Evolutionary conservation across 2,329 filamentous ascomycete genomes (phyloP).

Genomic region (Xylariomycetidae sp.): DNA sequence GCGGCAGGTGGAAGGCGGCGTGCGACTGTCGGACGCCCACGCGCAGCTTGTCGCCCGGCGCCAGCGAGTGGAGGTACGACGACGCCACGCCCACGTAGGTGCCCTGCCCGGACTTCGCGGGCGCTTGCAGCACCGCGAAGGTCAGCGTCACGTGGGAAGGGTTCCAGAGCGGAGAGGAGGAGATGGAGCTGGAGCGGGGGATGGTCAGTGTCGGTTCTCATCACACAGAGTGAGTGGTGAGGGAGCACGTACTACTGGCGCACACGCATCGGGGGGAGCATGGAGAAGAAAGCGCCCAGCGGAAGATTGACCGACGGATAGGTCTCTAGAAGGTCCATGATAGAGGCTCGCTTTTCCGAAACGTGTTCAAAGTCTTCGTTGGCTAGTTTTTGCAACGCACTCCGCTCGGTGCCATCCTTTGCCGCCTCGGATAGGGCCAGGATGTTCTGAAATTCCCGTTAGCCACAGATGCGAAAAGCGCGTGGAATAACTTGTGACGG

Average conservation of each 20-base stretch:
- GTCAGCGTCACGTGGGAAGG: slow-evolving; percentile 56
- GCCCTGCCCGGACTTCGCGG: slow-evolving; percentile 44
- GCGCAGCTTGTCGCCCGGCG: slow-evolving; percentile 33
- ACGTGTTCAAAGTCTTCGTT: slow-evolving; percentile 41
- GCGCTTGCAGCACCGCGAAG: slow-evolving; percentile 57
- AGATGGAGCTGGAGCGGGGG: slow-evolving; percentile 66
- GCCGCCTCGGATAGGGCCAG: slow-evolving; percentile 25
- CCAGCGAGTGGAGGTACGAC: slow-evolving; percentile 49
- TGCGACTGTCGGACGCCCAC: slow-evolving; percentile 31
- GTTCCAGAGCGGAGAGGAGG: slow-evolving; percentile 62
- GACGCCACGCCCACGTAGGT: slow-evolving; percentile 55
- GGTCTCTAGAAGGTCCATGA: slow-evolving; percentile 64
- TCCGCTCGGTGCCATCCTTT: slow-evolving; percentile 18
- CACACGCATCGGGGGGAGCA: slow-evolving; percentile 71
- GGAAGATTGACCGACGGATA: slow-evolving; percentile 55
- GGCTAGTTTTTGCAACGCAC: slow-evolving; percentile 40
- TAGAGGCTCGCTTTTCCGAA: slow-evolving; percentile 51
- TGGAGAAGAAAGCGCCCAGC: slow-evolving; percentile 60
- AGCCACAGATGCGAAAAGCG: no score
- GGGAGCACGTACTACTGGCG: slow-evolving; percentile 68
- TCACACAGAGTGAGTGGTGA: no score
- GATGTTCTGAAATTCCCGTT: slow-evolving; percentile 39
- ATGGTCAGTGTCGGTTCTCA: slow-evolving; percentile 12
- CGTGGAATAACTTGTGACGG: no score
- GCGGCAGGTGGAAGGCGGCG: slow-evolving; percentile 43